Conservation (phyloP, 2,329 filamentous ascomycete species). For the Elsinoe arachidis region DNA sequence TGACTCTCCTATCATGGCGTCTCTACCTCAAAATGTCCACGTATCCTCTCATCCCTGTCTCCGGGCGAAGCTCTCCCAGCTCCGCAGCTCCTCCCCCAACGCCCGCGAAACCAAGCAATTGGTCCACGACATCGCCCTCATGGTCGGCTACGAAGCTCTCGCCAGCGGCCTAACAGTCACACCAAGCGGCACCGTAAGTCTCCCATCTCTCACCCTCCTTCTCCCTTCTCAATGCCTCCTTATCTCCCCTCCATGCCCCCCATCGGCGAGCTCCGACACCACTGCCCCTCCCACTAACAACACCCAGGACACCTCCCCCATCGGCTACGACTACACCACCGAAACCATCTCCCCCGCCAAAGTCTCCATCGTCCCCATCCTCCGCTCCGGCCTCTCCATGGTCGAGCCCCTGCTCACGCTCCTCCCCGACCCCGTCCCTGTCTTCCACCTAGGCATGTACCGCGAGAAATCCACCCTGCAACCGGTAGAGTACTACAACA, state of each 20-base stretch:
- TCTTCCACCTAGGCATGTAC: slow-evolving; percentile 93
- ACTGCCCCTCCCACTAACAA: not conserved
- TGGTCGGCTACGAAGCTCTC: slow-evolving; percentile 76
- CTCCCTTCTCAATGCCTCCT: slow-evolving; percentile 11
- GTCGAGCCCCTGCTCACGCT: slow-evolving; percentile 48
- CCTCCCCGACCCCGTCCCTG: slow-evolving; percentile 68
- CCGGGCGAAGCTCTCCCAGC: slow-evolving; percentile 77
- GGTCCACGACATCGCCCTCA: slow-evolving; percentile 76
- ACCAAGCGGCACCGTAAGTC: slow-evolving; percentile 56
- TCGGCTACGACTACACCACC: slow-evolving; percentile 67
- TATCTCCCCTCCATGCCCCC: not conserved
- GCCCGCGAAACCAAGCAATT: slow-evolving; percentile 71
- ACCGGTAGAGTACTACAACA: slow-evolving; percentile 97
- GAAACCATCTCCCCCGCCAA: slow-evolving; percentile 54
- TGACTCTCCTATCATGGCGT: slow-evolving; percentile 22
- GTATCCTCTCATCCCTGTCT: slow-evolving; percentile 81
- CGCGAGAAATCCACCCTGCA: slow-evolving; percentile 79
- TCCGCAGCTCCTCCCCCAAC: slow-evolving; percentile 63
- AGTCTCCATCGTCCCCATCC: slow-evolving; percentile 79
- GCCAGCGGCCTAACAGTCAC: slow-evolving; percentile 50
- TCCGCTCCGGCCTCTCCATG: slow-evolving; percentile 89
- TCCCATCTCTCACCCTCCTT: slow-evolving; percentile 6
- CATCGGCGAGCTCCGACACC: slow-evolving; percentile 7
- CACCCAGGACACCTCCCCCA: slow-evolving; percentile 62
- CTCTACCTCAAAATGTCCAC: slow-evolving; percentile 52